Percentiles rank a stretch among this genome's conserved stretches.
Conservation (phyloP, 192 early-diverging fungal genomes). For the Oehlia diaphana region DNA sequence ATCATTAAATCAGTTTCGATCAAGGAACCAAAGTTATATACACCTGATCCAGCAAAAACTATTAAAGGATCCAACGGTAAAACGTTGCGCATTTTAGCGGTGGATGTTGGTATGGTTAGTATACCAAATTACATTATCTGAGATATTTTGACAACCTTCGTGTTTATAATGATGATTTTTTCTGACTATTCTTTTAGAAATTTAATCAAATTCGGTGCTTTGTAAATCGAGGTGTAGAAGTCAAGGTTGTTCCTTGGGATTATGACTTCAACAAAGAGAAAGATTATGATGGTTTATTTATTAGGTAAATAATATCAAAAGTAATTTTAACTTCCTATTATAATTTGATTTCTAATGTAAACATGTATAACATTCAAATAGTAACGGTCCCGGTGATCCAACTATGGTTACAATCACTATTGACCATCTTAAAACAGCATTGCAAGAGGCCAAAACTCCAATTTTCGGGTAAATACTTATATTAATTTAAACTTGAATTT, state of each 20-base stretch:
- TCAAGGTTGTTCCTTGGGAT: constrained; percentile 96
- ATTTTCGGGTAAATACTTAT: constrained; percentile 76
- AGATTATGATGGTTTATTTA: constrained; percentile 86
- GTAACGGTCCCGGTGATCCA: constrained; percentile 98
- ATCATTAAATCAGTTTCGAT: constrained; percentile 67
- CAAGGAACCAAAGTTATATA: constrained; percentile 76
- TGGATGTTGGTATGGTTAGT: constrained; percentile 91
- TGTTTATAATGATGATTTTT: background rate
- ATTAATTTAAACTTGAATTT: background rate
- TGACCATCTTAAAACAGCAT: constrained; percentile 64
- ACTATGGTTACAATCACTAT: constrained; percentile 80
- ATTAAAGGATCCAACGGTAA: constrained; percentile 60
- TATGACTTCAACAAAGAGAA: constrained; percentile 83
- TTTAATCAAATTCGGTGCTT: constrained; percentile 99
- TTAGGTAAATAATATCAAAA: constrained; percentile 32
- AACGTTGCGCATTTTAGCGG: constrained; percentile 82
- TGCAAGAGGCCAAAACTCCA: constrained; percentile 76
- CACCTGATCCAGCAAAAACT: constrained; percentile 60
- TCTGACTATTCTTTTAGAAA: constrained; percentile 51
- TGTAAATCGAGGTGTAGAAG: constrained; percentile 89
- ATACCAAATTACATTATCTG: background rate
- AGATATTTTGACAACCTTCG: background rate
- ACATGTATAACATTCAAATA: constrained; percentile 26
- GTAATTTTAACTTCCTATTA: no score
- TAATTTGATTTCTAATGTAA: no score